Evolutionary conservation across 257 asterid genomes (phyloP), one percentile per base, ranked within the genome.

Genomic region (Paraleonurus japonicus): DNA sequence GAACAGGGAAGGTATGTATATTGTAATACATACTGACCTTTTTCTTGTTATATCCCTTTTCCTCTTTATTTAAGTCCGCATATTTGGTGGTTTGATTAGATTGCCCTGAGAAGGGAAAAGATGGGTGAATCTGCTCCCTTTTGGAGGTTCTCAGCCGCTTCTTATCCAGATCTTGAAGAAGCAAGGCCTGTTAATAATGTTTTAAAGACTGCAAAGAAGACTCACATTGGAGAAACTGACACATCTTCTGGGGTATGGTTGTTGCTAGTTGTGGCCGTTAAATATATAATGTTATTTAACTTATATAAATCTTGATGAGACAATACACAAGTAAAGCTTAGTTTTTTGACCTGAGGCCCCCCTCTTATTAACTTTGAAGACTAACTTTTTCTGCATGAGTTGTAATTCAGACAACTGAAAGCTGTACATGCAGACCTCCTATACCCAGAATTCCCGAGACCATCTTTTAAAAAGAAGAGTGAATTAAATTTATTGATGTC

Each of bases 121-220:
- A 82, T 94, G 96, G 99, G 99, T 4, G 96, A 88, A 81, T 87
- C 95, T 64, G 97, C 99, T 58, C 99, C 99, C 16, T 94, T 94
- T 84, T 94, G 99, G 99, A 86, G 96, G 80, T 94, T 89, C 80
- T 94, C 99, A 20, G 96, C 99, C 12, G 92, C 97, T 76, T 91
- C 99, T 47, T 94, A 94, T 92, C 99, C 99, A 61, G 99, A 94
- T 86, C 97, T 94, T 58, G 92, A 89, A 79, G 86, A 54, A 72
- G 73, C 81, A 61, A 80, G 81, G 84, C 81, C 86, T 68, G 77
- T 78, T 64, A 73, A 61, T 83, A 71, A 90, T 63, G 78, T 87
- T 75, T 65, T 73, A 58, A 73, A 76, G 76, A 64, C 82, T 61
- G 65, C 61, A 41, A 81, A 71, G 75, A 70, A 73, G 66, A 67